Evolutionary conservation across 1,284 basidiomycete species (phyloP).

Genomic region (Leccinum griseonigrum): DNA sequence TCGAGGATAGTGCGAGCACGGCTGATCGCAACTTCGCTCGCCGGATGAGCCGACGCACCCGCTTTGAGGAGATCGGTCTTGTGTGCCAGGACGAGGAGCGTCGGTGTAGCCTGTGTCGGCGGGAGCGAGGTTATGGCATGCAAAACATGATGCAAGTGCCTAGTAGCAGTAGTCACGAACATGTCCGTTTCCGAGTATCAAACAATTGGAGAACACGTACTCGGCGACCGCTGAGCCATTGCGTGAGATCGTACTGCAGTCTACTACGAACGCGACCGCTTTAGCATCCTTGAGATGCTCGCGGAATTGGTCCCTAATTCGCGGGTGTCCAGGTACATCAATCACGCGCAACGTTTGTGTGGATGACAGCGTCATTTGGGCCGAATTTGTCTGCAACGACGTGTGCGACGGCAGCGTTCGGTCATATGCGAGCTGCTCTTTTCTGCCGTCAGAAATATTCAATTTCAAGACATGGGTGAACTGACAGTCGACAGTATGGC

Average conservation of each 20-base stretch:
- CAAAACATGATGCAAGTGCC: slow-evolving; percentile 69
- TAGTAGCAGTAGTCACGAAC: slow-evolving; percentile 29
- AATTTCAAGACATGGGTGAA: slow-evolving; percentile 17
- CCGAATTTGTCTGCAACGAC: slow-evolving; percentile 69
- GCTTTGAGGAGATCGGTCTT: slow-evolving; percentile 68
- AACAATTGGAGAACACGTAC: slow-evolving; percentile 44
- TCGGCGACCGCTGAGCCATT: slow-evolving; percentile 73
- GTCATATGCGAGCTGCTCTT: slow-evolving; percentile 58
- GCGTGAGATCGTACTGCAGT: slow-evolving; percentile 70
- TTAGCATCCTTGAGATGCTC: slow-evolving; percentile 61
- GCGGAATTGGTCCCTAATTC: slow-evolving; percentile 67
- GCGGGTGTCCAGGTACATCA: slow-evolving; percentile 77
- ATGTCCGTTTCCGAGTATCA: not conserved
- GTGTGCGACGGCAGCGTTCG: slow-evolving; percentile 65
- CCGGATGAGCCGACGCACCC: slow-evolving; percentile 42
- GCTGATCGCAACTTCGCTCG: slow-evolving; percentile 56
- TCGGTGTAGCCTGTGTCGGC: slow-evolving; percentile 59
- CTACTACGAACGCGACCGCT: slow-evolving; percentile 71
- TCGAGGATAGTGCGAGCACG: slow-evolving; percentile 74
- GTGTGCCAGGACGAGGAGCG: slow-evolving; percentile 67
- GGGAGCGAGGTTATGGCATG: slow-evolving; percentile 69
- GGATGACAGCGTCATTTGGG: slow-evolving; percentile 42
- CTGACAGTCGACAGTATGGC: slow-evolving; percentile 57
- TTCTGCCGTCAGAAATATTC: slow-evolving; percentile 26
- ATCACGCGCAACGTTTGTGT: slow-evolving; percentile 50